A percentile compares a stretch with the other conserved stretches of the same genome.
Conservation (phyloP, 2,329 filamentous ascomycete species). For the Cladosporium sp. region DNA sequence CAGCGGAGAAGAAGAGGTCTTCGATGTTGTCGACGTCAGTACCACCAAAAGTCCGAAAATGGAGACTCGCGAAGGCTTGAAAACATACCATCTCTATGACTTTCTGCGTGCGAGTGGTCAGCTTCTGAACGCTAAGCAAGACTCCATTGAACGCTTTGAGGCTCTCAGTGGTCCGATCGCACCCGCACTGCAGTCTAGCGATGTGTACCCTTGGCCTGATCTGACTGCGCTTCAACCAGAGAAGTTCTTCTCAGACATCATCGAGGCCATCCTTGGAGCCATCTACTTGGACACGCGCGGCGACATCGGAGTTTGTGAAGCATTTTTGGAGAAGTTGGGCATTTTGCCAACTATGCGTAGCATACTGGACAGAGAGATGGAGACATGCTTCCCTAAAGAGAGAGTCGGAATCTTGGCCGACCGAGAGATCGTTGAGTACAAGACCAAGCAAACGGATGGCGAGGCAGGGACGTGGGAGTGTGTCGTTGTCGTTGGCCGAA, state of each 20-base stretch:
- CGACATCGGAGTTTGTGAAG: constrained; percentile 59
- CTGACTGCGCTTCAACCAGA: constrained; percentile 66
- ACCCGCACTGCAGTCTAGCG: constrained; percentile 52
- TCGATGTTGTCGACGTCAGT: constrained; percentile 26
- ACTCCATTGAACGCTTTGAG: constrained; percentile 50
- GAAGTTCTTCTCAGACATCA: constrained; percentile 81
- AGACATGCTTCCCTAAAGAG: constrained; percentile 66
- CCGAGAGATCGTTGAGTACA: constrained; percentile 58
- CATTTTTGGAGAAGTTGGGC: constrained; percentile 64
- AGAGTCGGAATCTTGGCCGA: constrained; percentile 63
- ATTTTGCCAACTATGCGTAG: constrained; percentile 65
- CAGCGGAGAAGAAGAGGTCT: constrained; percentile 40
- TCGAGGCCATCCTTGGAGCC: constrained; percentile 79
- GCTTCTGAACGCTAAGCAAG: constrained; percentile 52
- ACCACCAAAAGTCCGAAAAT: not conserved
- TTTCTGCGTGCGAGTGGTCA: constrained; percentile 40
- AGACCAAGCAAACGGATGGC: constrained; percentile 5
- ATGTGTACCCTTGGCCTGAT: constrained; percentile 73
- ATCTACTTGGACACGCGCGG: constrained; percentile 78
- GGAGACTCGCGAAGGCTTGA: not conserved
- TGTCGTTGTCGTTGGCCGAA: constrained; percentile 40
- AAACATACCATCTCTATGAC: constrained; percentile 31
- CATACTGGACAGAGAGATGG: constrained; percentile 59
- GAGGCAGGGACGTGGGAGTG: constrained; percentile 33
- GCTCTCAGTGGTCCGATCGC: constrained; percentile 54